phyloP scores from a whole-genome alignment of 1,139 yeast genomes.

The Diutina siamensis region DNA sequence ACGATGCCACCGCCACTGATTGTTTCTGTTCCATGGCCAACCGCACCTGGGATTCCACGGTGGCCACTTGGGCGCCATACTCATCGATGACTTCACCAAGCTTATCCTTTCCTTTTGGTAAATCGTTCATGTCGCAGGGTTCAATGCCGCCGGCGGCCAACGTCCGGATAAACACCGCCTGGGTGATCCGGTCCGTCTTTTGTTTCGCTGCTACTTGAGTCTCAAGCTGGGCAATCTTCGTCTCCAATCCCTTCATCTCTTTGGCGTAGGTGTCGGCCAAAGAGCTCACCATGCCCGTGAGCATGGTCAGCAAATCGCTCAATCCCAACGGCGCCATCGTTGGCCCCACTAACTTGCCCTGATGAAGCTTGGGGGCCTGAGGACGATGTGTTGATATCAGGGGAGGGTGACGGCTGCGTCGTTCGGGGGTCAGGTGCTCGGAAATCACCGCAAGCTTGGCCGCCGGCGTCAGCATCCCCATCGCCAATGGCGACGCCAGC shows the following conservation, averaged over 20 bases:
- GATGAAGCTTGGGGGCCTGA: slow-evolving; percentile 24
- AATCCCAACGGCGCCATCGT: slow-evolving; percentile 18
- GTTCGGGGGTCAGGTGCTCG: slow-evolving; percentile 2
- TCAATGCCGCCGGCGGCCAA: slow-evolving; percentile 1
- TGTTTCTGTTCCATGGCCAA: slow-evolving; percentile 27
- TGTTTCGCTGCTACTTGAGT: slow-evolving; percentile 14
- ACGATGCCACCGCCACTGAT: slow-evolving; percentile 35
- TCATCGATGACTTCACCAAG: slow-evolving; percentile 14
- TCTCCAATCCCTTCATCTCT: slow-evolving; percentile 15
- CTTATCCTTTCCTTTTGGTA: slow-evolving; percentile 20
- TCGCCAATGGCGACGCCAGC: neutral
- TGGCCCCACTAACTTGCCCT: slow-evolving; percentile 20
- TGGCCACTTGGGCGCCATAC: slow-evolving; percentile 20
- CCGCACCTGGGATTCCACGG: slow-evolving; percentile 24
- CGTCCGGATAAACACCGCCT: neutral
- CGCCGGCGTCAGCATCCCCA: slow-evolving; percentile 5
- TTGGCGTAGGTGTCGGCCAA: slow-evolving; percentile 29
- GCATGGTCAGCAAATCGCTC: slow-evolving; percentile 20
- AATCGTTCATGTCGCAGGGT: neutral
- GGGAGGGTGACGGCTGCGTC: neutral
- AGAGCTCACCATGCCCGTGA: slow-evolving; percentile 31
- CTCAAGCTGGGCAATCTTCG: slow-evolving; percentile 14
- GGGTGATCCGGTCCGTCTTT: slow-evolving; percentile 6
- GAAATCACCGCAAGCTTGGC: slow-evolving; percentile 2
- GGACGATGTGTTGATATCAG: neutral